Conservation (phyloP, 2,329 filamentous ascomycete genomes). For the Botrytis galanthina region DNA sequence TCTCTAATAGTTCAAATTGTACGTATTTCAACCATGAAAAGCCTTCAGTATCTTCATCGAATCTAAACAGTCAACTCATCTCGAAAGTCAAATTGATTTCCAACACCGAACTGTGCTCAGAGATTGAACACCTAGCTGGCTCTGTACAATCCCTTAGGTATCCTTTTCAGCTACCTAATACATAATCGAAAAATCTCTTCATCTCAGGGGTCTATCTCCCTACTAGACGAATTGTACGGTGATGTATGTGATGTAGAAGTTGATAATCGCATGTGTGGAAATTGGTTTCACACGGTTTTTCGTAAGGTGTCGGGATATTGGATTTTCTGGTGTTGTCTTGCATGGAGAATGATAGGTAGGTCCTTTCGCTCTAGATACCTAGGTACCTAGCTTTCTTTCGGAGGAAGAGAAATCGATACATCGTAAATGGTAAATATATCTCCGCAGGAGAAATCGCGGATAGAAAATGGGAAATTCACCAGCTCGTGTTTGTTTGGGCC, state of each 20-base stretch:
- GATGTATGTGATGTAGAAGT: neutral
- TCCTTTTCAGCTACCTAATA: no score
- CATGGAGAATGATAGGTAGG: no score
- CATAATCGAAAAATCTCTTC: neutral
- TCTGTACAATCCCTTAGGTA: neutral
- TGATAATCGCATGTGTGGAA: neutral
- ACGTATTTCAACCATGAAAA: no score
- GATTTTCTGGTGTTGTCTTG: accelerated
- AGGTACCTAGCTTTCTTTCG: no score
- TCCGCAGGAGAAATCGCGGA: no score
- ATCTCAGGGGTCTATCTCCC: neutral
- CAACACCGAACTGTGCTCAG: neutral
- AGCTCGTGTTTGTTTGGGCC: no score
- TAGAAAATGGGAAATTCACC: no score
- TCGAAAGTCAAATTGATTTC: neutral
- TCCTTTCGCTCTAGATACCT: no score
- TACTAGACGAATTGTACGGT: neutral
- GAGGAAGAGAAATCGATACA: no score
- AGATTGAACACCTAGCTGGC: neutral
- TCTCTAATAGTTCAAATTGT: neutral
- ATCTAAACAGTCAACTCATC: neutral
- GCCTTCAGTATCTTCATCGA: neutral
- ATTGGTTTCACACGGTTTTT: neutral
- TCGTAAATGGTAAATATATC: no score
- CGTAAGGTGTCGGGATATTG: no score